These are phyloP conservation scores for Bryoglossum gracile DNA, from an alignment of 495 filamentous ascomycete species.

Conservation along the genomic window DNA sequence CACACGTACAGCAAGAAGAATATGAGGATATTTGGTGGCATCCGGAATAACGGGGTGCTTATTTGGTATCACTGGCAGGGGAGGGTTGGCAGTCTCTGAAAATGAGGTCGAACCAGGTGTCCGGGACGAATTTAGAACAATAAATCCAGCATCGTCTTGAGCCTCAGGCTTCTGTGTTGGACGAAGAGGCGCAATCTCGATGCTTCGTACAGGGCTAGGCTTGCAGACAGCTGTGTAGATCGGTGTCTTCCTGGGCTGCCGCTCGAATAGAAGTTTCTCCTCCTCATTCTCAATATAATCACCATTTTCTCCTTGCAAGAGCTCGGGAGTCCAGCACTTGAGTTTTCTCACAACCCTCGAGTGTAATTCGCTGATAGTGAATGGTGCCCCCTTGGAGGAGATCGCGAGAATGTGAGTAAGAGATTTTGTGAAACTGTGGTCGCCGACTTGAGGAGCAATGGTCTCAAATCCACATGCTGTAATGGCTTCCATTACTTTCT, in stretches of 20 bases:
- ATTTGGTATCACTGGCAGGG: not conserved
- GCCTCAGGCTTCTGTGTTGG: no score
- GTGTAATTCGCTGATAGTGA: slow-evolving; percentile 2
- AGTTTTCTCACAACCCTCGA: not conserved
- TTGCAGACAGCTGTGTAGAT: slow-evolving; percentile 4
- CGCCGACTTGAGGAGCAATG: not conserved
- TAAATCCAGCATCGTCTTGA: not conserved
- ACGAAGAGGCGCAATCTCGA: slow-evolving; percentile 2
- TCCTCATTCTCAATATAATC: not conserved
- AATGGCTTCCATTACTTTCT: slow-evolving; percentile 1
- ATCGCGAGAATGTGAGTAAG: not conserved
- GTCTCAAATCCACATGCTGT: slow-evolving; percentile 4
- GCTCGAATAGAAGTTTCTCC: slow-evolving; percentile 1
- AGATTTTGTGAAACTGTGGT: slow-evolving; percentile 4
- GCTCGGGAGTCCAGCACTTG: not conserved
- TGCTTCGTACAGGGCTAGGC: not conserved
- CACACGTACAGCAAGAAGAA: not conserved
- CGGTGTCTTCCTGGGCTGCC: slow-evolving; percentile 1
- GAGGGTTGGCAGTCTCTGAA: not conserved
- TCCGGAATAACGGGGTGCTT: not conserved
- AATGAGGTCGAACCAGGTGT: not conserved
- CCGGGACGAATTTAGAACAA: not conserved
- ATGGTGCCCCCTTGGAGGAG: not conserved
- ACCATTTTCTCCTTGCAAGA: not conserved
- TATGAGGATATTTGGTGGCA: not conserved